Evolutionary conservation across 495 filamentous ascomycete genomes (phyloP).

Genomic region (Alectoria sarmentosa): DNA sequence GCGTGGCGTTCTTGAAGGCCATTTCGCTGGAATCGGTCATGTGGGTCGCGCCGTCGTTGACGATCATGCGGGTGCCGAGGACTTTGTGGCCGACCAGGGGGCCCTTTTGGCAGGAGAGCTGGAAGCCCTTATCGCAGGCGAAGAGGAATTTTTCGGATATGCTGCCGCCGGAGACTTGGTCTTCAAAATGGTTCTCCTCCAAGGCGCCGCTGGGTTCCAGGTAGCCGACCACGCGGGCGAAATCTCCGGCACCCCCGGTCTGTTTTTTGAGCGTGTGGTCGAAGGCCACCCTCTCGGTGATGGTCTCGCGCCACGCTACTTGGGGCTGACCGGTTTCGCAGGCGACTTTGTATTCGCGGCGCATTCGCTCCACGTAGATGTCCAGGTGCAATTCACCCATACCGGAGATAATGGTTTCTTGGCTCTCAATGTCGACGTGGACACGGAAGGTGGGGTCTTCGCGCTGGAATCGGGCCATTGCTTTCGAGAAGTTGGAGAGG

Average conservation of each 20-base stretch:
- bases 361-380: conserved; percentile 98
- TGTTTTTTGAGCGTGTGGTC: conserved; percentile 96
- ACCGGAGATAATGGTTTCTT: conserved; percentile 95
- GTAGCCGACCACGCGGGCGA: conserved; percentile 84
- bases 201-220: conserved; percentile 76
- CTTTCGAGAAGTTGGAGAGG: conserved; percentile 90
- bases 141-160: conserved; percentile 96
- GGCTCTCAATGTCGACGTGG: conserved; percentile 78
- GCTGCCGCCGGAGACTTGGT: conserved; percentile 77
- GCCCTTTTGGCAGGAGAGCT: conserved; percentile 75
- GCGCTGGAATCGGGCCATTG: conserved; percentile 97
- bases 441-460: conserved; percentile 98
- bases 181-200: conserved; percentile 75
- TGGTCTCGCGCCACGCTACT: conserved; percentile 95
- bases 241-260: conserved; percentile 94
- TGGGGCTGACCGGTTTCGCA: conserved; percentile 94
- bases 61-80: conserved; percentile 79
- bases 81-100: conserved; percentile 92
- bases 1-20: conserved; percentile 94
- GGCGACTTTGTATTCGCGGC: conserved; percentile 93
- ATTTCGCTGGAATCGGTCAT: conserved; percentile 98
- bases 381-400: conserved; percentile 98
- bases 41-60: conserved; percentile 97
- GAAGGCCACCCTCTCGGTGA: conserved; percentile 67
- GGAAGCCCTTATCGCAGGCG: conserved; percentile 95